Conservation (phyloP, 1,284 basidiomycete species). For the Polyporus tsugae region DNA sequence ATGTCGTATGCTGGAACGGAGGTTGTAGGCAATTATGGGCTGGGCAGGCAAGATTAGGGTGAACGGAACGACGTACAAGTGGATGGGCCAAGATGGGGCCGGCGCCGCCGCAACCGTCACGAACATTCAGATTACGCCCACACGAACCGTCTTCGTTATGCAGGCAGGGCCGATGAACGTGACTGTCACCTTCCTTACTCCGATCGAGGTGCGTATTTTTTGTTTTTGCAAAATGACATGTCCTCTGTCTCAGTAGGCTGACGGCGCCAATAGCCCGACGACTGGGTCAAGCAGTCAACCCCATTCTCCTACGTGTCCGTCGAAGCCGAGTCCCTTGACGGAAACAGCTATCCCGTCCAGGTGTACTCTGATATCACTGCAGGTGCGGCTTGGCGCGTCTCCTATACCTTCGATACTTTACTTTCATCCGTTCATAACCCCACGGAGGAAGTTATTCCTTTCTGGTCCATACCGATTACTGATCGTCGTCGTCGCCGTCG, state of each 20-base stretch:
- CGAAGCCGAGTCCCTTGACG: conserved; percentile 42
- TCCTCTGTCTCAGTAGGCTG: not conserved
- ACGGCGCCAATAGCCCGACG: conserved; percentile 35
- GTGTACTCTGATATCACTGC: conserved; percentile 47
- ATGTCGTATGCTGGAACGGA: not conserved
- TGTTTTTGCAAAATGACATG: not conserved
- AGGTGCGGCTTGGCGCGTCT: conserved; percentile 24
- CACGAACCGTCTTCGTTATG: conserved; percentile 29
- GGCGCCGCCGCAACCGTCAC: conserved; percentile 13
- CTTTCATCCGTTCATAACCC: not conserved
- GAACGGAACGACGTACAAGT: conserved; percentile 31
- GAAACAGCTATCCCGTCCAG: conserved; percentile 41
- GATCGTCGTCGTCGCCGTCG: no score
- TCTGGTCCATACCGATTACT: no score
- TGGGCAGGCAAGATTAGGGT: conserved; percentile 35
- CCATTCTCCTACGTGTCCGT: conserved; percentile 45
- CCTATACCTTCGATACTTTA: no score
- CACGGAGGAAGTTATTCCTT: no score
- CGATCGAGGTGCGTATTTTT: conserved; percentile 33
- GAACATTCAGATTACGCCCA: conserved; percentile 29
- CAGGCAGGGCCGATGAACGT: conserved; percentile 33
- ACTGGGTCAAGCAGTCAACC: conserved; percentile 44
- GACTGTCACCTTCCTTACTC: conserved; percentile 33
- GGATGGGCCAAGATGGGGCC: conserved; percentile 25
- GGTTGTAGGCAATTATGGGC: conserved; percentile 14